Evolutionary conservation across 768 basidiomycete genomes (phyloP).

Genomic region (Erythrobasidium yunnanense): DNA sequence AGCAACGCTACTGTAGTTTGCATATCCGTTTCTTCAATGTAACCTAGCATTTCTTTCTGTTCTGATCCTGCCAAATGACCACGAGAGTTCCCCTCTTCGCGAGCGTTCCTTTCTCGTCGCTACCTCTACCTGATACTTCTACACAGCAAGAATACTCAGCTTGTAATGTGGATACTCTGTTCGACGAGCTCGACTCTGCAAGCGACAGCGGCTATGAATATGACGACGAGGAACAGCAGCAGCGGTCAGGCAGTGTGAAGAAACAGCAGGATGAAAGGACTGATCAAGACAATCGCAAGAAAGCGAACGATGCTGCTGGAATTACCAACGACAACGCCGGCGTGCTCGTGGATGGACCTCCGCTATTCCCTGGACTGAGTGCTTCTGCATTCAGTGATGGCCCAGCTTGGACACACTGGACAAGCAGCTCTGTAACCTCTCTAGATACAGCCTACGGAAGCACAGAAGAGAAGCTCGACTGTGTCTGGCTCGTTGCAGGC

Average conservation of each 20-base stretch:
- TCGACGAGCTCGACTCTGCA: slow-evolving; percentile 21
- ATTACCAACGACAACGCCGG: background rate
- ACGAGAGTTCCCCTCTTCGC: slow-evolving; percentile 15
- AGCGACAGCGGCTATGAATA: slow-evolving; percentile 27
- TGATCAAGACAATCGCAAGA: no score
- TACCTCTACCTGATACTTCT: background rate
- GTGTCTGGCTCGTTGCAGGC: slow-evolving; percentile 26
- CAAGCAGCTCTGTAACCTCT: background rate
- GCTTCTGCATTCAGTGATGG: background rate
- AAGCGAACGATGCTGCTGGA: no score
- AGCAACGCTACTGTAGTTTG: no score
- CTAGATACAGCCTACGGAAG: slow-evolving; percentile 8
- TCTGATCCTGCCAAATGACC: background rate
- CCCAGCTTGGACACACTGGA: slow-evolving; percentile 21
- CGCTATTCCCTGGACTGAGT: background rate
- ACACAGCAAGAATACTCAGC: background rate
- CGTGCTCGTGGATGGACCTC: background rate
- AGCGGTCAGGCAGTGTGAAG: background rate
- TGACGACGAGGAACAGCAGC: background rate
- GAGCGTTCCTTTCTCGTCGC: slow-evolving; percentile 7
- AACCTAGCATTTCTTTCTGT: background rate
- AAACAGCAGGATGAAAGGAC: background rate
- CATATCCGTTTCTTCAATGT: background rate
- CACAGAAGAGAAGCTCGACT: slow-evolving; percentile 19
- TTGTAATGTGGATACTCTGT: slow-evolving; percentile 13